These are phyloP conservation scores for Cylindrotheca closterium DNA, from an alignment of 108 stramenopile genomes.

Conservation along the genomic window DNA sequence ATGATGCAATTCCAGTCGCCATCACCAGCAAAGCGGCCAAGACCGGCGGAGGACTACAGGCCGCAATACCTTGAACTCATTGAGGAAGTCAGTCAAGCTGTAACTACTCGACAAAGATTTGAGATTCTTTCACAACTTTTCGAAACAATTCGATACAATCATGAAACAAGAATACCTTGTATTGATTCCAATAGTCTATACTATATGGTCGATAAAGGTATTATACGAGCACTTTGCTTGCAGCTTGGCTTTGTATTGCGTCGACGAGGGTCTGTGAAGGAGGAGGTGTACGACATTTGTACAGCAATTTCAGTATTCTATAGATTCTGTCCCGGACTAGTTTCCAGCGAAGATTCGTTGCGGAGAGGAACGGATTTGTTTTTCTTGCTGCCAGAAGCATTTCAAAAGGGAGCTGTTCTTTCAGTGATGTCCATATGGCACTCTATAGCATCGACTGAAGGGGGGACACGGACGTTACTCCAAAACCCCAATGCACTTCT, in stretches of 20 bases:
- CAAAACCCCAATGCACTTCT: slow-evolving; percentile 6
- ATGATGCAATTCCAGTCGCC: slow-evolving; percentile 14
- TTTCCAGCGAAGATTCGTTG: slow-evolving; percentile 16
- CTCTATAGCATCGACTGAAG: slow-evolving; percentile 19
- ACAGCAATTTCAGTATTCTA: slow-evolving; percentile 29
- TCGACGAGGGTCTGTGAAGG: slow-evolving; percentile 8
- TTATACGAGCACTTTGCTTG: slow-evolving; percentile 23
- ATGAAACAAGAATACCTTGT: slow-evolving; percentile 1
- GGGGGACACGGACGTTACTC: slow-evolving; percentile 27
- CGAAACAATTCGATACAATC: slow-evolving; percentile 16
- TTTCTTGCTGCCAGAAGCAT: slow-evolving; percentile 7
- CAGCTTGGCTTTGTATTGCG: slow-evolving; percentile 38
- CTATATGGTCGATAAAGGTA: slow-evolving; percentile 15
- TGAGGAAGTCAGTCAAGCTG: slow-evolving; percentile 18
- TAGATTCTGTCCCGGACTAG: slow-evolving; percentile 19
- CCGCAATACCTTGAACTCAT: not conserved
- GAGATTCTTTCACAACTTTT: slow-evolving; percentile 18
- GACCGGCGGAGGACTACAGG: not conserved
- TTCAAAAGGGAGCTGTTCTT: slow-evolving; percentile 7
- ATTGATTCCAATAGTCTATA: not conserved
- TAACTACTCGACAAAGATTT: slow-evolving; percentile 28
- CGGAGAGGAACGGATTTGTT: slow-evolving; percentile 21
- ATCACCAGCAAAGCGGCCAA: slow-evolving; percentile 20
- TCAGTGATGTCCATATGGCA: slow-evolving; percentile 32
- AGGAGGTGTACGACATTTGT: slow-evolving; percentile 15